phyloP scores from a whole-genome alignment of 108 stramenopile genomes.

The Cylindrotheca closterium region DNA sequence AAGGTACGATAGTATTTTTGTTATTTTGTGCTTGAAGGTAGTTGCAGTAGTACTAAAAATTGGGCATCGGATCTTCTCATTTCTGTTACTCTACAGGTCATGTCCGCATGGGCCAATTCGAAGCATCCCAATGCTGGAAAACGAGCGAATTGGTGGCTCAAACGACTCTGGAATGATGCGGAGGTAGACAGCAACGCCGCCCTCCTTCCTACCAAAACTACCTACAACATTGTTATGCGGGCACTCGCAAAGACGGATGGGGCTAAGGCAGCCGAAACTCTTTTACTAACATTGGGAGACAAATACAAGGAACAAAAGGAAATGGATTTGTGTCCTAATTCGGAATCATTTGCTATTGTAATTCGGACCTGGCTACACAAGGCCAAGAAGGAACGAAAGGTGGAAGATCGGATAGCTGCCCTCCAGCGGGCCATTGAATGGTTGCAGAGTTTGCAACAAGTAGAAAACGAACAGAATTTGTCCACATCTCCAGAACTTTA shows the following conservation, averaged over 20 bases:
- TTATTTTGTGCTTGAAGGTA: too few relatives aligned
- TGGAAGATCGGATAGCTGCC: constrained; percentile 31
- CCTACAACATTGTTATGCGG: constrained; percentile 72
- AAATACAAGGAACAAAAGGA: constrained; percentile 21
- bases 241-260: constrained; percentile 42
- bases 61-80: too few relatives aligned
- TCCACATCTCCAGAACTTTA: constrained; percentile 52
- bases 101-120: constrained; percentile 68
- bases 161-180: constrained; percentile 52
- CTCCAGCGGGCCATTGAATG: constrained; percentile 50
- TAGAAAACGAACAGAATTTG: constrained; percentile 36
- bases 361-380: constrained; percentile 69
- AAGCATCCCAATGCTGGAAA: constrained; percentile 46
- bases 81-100: constrained; percentile 22
- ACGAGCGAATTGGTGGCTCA: constrained; percentile 71
- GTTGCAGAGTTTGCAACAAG: constrained; percentile 55
- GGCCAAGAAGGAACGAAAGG: constrained; percentile 24
- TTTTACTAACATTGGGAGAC: constrained; percentile 61
- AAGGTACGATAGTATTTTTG: too few relatives aligned
- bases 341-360: constrained; percentile 66
- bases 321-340: constrained; percentile 49
- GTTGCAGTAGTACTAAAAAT: too few relatives aligned
- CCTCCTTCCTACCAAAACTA: constrained; percentile 39
- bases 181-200: constrained; percentile 16
- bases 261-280: constrained; percentile 54